Evolutionary conservation across 441 rosid genomes (phyloP), one percentile per base, ranked within the genome.

Genomic region (Cnidoscolus chayamansa): DNA sequence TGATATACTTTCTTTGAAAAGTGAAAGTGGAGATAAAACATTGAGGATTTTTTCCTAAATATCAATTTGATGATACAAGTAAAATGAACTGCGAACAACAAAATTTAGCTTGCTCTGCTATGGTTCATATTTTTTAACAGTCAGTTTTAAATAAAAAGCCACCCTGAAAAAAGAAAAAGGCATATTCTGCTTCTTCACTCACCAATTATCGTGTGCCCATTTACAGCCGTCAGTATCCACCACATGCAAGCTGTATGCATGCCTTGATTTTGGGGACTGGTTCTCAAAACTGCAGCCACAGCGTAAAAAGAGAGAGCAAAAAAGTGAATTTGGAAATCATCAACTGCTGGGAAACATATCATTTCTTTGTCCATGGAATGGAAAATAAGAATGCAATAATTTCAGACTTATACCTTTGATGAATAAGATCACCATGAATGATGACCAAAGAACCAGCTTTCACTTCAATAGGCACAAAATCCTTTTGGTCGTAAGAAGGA

Each of bases 201-300:
- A 89, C 98, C 97, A 95, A 80, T 95, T 95, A 57, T 88, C 93
- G 77, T 81, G 63, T 17, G 91, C 86, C 99, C 99, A 95, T 78
- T 86, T 91, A 84, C 96, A 94, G 76, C 96, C 97, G 75, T 83
- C 95, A 77, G 99, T 87, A 76, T 95, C 97, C 57, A 95, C 94
- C 48, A 84, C 93, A 76, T 91, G 98, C 86, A 85, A 77, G 86
- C 98, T 93, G 83, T 91, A 91, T 40, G 98, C 97, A 86, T 93
- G 99, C 83, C 99, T 90, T 70, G 96, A 94, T 76, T 91, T 88
- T 25, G 86, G 53, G 65, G 99, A 94, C 70, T 75, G 88, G 76
- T 95, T 95, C 86, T 91, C 96, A 48, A 91, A 91, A 82, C 99
- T 93, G 79, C 54, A 77, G 64, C 66, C 53, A 74, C 70, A 37